These are phyloP conservation scores for Pseudevernia furfuracea DNA, from an alignment of 495 filamentous ascomycete species.

Conservation along the genomic window DNA sequence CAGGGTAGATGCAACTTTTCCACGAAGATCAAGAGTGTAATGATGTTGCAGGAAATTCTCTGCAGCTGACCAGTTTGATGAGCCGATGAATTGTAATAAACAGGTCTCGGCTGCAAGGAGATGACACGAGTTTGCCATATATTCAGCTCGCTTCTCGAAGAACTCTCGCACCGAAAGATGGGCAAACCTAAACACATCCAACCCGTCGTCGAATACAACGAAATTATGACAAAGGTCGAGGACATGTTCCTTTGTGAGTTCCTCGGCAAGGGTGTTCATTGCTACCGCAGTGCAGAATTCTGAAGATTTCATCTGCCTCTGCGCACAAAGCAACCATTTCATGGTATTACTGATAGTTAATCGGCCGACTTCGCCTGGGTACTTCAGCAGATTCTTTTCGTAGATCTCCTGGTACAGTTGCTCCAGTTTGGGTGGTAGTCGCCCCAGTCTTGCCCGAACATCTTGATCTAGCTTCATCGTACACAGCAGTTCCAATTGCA, in stretches of 20 bases:
- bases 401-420: neutral
- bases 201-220: slow-evolving; percentile 27
- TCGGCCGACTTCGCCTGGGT: neutral
- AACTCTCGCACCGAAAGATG: slow-evolving; percentile 33
- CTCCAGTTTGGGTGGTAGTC: neutral
- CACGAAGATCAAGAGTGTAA: neutral
- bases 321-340: slow-evolving; percentile 4
- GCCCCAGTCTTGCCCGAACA: slow-evolving; percentile 21
- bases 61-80: neutral
- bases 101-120: neutral
- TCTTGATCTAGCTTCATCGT: slow-evolving; percentile 25
- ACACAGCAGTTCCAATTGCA: slow-evolving; percentile 29
- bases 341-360: neutral
- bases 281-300: neutral
- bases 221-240: slow-evolving; percentile 31
- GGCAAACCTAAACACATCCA: slow-evolving; percentile 30
- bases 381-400: neutral
- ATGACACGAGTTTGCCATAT: neutral
- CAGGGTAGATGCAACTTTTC: neutral
- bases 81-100: neutral
- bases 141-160: slow-evolving; percentile 17
- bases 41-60: neutral
- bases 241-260: slow-evolving; percentile 21
- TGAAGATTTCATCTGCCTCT: neutral
- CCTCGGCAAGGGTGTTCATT: neutral